phyloP scores from a whole-genome alignment of 2,329 filamentous ascomycete genomes.

The Nigrospora sphaerica region DNA sequence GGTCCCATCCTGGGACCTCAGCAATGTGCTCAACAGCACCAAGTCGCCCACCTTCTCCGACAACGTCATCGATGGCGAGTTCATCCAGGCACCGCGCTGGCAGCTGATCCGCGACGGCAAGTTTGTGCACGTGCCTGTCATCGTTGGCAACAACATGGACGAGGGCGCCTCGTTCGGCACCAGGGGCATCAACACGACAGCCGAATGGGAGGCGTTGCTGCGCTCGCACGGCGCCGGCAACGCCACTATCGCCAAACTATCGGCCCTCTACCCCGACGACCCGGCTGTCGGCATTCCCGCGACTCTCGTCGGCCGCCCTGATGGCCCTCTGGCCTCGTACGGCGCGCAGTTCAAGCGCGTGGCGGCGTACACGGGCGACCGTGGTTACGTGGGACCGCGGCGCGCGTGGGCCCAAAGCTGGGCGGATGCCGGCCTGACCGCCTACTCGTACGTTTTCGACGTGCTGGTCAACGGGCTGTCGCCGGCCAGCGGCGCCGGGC shows the following conservation, averaged over 20 bases:
- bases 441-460: conserved; percentile 37
- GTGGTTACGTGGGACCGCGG: conserved; percentile 45
- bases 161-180: neutral
- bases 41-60: neutral
- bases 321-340: conserved; percentile 22
- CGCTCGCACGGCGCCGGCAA: conserved; percentile 6
- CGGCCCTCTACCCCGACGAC: conserved; percentile 41
- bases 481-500: conserved; percentile 16
- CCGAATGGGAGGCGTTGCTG: neutral
- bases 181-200: conserved; percentile 2
- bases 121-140: neutral
- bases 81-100: neutral
- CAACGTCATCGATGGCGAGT: neutral
- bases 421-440: conserved; percentile 36
- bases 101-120: conserved; percentile 1
- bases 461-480: conserved; percentile 23
- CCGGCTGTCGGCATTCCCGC: conserved; percentile 40
- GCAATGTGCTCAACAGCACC: conserved; percentile 1
- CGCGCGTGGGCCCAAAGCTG: conserved; percentile 45
- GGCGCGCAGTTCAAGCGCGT: conserved; percentile 47
- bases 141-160: conserved; percentile 1
- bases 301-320: conserved; percentile 17
- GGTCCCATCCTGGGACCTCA: neutral
- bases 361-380: conserved; percentile 47
- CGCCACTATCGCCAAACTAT: conserved; percentile 24